phyloP scores from a whole-genome alignment of 176 grass and related monocot genomes.

The Phoenix dactylifera region DNA sequence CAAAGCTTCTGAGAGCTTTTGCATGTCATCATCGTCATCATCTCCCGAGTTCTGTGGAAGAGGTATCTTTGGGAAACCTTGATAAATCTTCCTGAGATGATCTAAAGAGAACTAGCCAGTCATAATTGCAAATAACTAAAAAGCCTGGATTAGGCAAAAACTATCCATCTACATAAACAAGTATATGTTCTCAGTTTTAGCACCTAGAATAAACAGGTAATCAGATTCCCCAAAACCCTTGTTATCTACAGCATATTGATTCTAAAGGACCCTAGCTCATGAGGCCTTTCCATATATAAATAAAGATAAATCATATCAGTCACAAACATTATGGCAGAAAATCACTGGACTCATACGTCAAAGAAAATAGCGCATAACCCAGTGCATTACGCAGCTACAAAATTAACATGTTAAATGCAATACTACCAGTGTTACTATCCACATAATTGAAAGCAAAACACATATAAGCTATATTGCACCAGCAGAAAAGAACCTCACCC shows the following conservation, averaged over 20 bases:
- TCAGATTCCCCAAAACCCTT: too few relatives aligned
- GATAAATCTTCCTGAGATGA: conserved; percentile 70
- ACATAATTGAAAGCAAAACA: background rate
- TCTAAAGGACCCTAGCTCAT: too few relatives aligned
- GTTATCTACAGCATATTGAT: too few relatives aligned
- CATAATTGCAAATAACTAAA: conserved; percentile 23
- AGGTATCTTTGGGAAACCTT: conserved; percentile 81
- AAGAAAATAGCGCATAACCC: too few relatives aligned
- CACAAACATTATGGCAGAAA: too few relatives aligned
- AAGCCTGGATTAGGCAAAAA: conserved; percentile 8
- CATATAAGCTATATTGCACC: background rate
- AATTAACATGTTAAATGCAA: background rate
- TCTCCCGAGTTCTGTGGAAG: conserved; percentile 59
- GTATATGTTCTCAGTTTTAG: conserved; percentile 16
- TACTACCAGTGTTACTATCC: background rate
- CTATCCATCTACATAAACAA: conserved; percentile 5
- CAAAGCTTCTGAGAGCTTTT: conserved; percentile 84
- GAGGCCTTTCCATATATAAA: too few relatives aligned
- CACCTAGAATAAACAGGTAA: background rate
- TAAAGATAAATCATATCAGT: too few relatives aligned
- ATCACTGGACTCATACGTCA: too few relatives aligned
- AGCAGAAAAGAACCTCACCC: conserved; percentile 39
- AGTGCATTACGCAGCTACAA: too few relatives aligned
- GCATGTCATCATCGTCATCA: conserved; percentile 74
- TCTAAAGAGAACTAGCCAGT: conserved; percentile 51